phyloP scores from a whole-genome alignment of 441 rosid species.

The Rhodomyrtus psidioides region DNA sequence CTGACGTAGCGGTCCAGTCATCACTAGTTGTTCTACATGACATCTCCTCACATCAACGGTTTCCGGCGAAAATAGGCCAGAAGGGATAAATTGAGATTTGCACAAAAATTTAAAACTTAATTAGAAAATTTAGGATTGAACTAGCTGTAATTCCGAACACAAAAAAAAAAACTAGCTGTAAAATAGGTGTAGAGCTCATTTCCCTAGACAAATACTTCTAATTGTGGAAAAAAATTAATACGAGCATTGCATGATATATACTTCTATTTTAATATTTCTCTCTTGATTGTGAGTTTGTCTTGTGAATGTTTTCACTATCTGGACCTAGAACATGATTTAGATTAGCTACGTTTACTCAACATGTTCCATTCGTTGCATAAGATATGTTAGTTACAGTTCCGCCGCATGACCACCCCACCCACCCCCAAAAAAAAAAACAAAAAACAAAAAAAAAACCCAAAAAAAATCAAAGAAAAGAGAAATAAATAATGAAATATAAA shows the following conservation, averaged over 20 bases:
- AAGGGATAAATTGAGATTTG: background rate
- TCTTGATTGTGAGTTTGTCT: background rate
- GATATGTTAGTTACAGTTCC: background rate
- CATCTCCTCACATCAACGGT: too few relatives aligned
- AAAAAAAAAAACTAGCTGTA: background rate
- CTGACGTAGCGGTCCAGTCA: too few relatives aligned
- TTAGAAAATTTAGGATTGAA: background rate
- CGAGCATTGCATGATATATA: background rate
- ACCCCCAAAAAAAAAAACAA: too few relatives aligned
- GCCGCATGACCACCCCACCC: background rate
- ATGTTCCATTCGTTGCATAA: background rate
- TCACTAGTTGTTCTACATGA: too few relatives aligned
- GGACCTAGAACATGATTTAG: background rate
- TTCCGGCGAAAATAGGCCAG: too few relatives aligned
- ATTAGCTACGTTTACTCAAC: background rate
- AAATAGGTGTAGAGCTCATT: background rate
- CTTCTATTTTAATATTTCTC: background rate
- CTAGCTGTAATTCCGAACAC: too few relatives aligned
- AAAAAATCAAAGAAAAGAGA: background rate
- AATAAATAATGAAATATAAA: background rate
- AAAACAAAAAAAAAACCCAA: too few relatives aligned
- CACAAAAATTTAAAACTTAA: rapidly evolving
- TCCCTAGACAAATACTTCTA: background rate
- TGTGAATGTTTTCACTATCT: background rate
- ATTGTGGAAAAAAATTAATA: background rate